These are phyloP conservation scores for Ophiostoma ips DNA, from an alignment of 2,329 filamentous ascomycete species.

Conservation along the genomic window DNA sequence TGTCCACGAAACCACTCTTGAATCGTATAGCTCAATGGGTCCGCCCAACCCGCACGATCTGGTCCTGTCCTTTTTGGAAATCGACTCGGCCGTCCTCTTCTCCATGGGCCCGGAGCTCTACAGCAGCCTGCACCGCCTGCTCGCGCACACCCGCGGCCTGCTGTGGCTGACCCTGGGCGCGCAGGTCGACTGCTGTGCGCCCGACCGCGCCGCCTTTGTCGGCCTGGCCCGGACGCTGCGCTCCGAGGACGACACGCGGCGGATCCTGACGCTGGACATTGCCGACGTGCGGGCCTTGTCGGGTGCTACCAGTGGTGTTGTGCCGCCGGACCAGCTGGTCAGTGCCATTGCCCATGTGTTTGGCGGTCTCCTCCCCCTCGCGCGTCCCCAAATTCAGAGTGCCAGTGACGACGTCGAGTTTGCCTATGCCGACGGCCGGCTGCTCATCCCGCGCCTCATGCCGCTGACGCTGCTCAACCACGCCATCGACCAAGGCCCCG, in stretches of 20 bases:
- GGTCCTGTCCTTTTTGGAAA: conserved; percentile 34
- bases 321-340: not conserved
- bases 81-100: conserved; percentile 21
- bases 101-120: conserved; percentile 27
- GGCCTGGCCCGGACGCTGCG: conserved; percentile 33
- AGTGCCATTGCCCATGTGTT: conserved; percentile 1
- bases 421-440: not conserved
- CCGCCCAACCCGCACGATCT: conserved; percentile 15
- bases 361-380: not conserved
- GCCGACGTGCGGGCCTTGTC: not conserved
- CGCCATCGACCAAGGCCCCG: conserved; percentile 25
- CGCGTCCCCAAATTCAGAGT: conserved; percentile 8
- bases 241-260: conserved; percentile 32
- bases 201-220: conserved; percentile 27
- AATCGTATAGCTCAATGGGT: not conserved
- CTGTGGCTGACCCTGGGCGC: conserved; percentile 35
- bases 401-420: conserved; percentile 24
- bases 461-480: conserved; percentile 28
- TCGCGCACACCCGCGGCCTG: conserved; percentile 24
- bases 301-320: not conserved
- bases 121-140: conserved; percentile 25
- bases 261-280: conserved; percentile 31
- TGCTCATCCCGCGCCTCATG: conserved; percentile 29
- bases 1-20: not conserved
- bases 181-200: conserved; percentile 22